Evolutionary conservation across 2,329 filamentous ascomycete species (phyloP).

Genomic region (Niveomyces coronatus): DNA sequence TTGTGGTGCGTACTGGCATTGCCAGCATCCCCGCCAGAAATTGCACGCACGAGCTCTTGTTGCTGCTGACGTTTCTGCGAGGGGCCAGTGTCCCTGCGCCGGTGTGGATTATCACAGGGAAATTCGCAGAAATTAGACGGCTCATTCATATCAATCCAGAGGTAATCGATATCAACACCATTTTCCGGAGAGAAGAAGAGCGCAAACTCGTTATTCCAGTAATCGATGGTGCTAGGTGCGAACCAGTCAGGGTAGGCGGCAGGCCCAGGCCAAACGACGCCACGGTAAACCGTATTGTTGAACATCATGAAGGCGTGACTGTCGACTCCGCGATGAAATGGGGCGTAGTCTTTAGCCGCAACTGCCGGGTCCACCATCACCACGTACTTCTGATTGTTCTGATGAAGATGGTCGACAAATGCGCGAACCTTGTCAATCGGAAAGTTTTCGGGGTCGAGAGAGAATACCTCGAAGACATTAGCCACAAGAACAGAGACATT

Average conservation of each 20-base stretch:
- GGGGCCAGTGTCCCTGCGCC: conserved; percentile 27
- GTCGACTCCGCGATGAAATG: conserved; percentile 30
- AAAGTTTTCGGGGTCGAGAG: conserved; percentile 53
- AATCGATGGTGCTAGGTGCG: conserved; percentile 47
- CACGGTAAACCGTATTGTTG: conserved; percentile 45
- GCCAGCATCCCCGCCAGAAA: too few species aligned
- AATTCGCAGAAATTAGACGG: conserved; percentile 23
- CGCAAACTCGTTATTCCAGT: conserved; percentile 59
- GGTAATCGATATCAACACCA: conserved; percentile 63
- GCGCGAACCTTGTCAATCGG: conserved; percentile 52
- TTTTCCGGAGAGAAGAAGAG: conserved; percentile 51
- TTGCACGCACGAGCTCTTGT: conserved; percentile 1
- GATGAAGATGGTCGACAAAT: conserved; percentile 56
- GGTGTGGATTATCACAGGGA: conserved; percentile 45
- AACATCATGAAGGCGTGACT: conserved; percentile 36
- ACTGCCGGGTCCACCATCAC: conserved; percentile 69
- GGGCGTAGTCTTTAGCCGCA: conserved; percentile 44
- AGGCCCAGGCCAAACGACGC: conserved; percentile 71
- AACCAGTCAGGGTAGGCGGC: conserved; percentile 72
- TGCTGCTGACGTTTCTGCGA: background rate
- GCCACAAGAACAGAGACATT: background rate
- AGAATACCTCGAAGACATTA: conserved; percentile 36
- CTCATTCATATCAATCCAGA: conserved; percentile 64
- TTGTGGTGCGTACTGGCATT: conserved; percentile 10
- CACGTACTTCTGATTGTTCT: conserved; percentile 57